phyloP scores from a whole-genome alignment of 805 yeast species.

The Hanseniaspora vineae region DNA sequence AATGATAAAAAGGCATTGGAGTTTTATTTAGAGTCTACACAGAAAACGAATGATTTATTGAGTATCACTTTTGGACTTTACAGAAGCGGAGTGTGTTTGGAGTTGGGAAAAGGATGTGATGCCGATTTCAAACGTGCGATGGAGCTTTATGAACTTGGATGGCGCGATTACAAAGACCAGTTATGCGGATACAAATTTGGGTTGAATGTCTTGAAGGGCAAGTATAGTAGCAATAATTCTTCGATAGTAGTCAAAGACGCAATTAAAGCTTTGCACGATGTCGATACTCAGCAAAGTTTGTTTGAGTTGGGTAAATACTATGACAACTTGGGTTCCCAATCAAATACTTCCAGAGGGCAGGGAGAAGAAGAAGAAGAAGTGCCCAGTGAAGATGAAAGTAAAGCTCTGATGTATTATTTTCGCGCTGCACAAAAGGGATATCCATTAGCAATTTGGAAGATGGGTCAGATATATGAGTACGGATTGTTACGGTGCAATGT shows the following conservation, averaged over 20 bases:
- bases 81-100: conserved; percentile 59
- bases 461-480: conserved; percentile 63
- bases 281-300: conserved; percentile 40
- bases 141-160: conserved; percentile 44
- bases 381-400: conserved; percentile 19
- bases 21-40: conserved; percentile 24
- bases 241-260: neutral
- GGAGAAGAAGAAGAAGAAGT: neutral
- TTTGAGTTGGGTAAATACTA: conserved; percentile 45
- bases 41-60: conserved; percentile 11
- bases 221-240: conserved; percentile 5
- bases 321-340: conserved; percentile 24
- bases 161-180: conserved; percentile 41
- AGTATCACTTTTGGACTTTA: conserved; percentile 51
- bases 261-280: conserved; percentile 21
- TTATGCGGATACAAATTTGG: conserved; percentile 68
- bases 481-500: conserved; percentile 42
- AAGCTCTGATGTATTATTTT: conserved; percentile 39
- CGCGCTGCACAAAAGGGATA: conserved; percentile 50
- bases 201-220: conserved; percentile 15
- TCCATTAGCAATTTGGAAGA: conserved; percentile 53
- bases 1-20: conserved; percentile 52
- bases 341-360: no score
- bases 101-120: conserved; percentile 44
- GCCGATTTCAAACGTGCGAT: conserved; percentile 34